Evolutionary conservation across 2,329 filamentous ascomycete genomes (phyloP), one percentile per base, ranked within the genome.

Genomic region (Parafenestella ontariensis): DNA sequence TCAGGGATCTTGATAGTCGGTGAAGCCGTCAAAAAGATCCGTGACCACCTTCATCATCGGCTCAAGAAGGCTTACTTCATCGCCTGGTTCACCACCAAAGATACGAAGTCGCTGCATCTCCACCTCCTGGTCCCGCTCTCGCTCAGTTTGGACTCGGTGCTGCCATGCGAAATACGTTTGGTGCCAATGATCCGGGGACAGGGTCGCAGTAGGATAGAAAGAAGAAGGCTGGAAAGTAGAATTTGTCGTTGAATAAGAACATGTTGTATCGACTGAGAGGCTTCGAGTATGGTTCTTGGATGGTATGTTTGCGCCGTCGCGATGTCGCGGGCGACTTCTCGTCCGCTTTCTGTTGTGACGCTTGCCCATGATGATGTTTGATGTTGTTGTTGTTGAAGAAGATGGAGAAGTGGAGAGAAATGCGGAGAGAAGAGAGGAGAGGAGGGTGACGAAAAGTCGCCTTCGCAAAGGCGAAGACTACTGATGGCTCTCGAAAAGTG

Each of bases 1-100:
- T 73, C 68, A 78, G 36, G 75, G 72, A 58, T 79, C 76, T 46
- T 77, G 73, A 54, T 79, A 81, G 62, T 81, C 78, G 54, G 76
- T 73, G 49, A 70, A 64, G 28, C 77, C 78, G 51, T 79, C 71
- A 59, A 81, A 81, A 13, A 81, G 70, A 56, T 76, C 73, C 48
- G 77, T 76, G 18, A 81, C 78, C 10, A 81, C 78, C 64, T 78
- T 77, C 54, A 81, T 62, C 78, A 81, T 81, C 2, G 76, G 74
- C 46, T 76, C 78, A 46, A 78, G 69, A 13, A 81, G 71, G 55
- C 70, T 70, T 62, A 69, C 68, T 59, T 79, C 77, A 53, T 79
- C 77, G 49, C 74, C 75, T 41, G 68, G 73, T 48, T 75, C 69
- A 24, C 78, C 78, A 18, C 78, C 78, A 61, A 80, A 81, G 57